A percentile compares a stretch with the other conserved stretches of the same genome.
Conservation (phyloP, 345 rosid genomes). For the Eucalyptus polyanthemos region DNA sequence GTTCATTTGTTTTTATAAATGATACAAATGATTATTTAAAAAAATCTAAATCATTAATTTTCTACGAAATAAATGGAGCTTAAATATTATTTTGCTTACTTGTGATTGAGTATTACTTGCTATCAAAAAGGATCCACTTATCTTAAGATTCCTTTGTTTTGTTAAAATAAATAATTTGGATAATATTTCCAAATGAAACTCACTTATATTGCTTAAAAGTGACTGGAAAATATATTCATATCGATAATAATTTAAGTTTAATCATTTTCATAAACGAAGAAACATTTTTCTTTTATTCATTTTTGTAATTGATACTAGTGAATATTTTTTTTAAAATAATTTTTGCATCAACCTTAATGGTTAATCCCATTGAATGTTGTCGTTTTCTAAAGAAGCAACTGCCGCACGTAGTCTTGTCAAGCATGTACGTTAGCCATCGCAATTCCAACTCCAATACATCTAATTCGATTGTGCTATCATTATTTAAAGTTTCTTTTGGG, state of each 20-base stretch:
- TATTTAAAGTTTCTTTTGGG: not conserved
- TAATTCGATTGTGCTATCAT: not conserved
- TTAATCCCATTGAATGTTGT: not conserved
- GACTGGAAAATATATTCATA: too few species aligned
- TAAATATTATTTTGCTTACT: too few species aligned
- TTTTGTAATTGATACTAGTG: too few species aligned
- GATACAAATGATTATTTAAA: not conserved
- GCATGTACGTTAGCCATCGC: not conserved
- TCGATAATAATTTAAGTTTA: too few species aligned
- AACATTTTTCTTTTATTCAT: not conserved
- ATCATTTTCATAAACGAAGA: fast-evolving
- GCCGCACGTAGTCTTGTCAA: not conserved
- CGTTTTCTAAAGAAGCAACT: not conserved
- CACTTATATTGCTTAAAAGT: too few species aligned
- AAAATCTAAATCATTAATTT: not conserved
- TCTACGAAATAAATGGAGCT: fast-evolving
- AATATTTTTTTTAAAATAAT: fast-evolving
- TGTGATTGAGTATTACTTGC: too few species aligned
- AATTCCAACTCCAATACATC: not conserved
- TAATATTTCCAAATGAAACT: too few species aligned
- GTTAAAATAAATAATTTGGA: too few species aligned
- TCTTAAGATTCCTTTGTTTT: too few species aligned
- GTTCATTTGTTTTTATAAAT: not conserved
- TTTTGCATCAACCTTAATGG: too few species aligned
- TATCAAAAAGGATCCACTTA: too few species aligned